Evolutionary conservation across 2,329 filamentous ascomycete genomes (phyloP), one percentile per base, ranked within the genome.

Genomic region (Fusarium palustre): DNA sequence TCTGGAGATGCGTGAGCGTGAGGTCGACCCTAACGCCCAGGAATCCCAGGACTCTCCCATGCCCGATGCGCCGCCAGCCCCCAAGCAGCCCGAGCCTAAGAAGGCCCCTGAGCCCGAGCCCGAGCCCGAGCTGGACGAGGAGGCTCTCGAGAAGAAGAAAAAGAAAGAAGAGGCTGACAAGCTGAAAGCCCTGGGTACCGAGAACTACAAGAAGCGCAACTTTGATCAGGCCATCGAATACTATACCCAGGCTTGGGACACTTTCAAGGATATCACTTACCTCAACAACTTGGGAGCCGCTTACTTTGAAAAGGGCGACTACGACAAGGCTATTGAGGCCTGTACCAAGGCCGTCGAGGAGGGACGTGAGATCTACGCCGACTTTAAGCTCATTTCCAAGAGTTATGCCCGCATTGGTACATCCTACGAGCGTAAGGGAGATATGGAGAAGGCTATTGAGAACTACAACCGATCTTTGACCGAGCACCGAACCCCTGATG

Each of bases 381-480:
- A 99, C 83, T 99, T 98, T 86, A 99, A 99, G 88, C 87, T 94
- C 77, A 95, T 99, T 71, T 94, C 97, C 78, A 98, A 97, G 89
- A 92, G 95, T n/a, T 97, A 96, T 76, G 94, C 94, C 39, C 93
- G 96, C 74, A 97, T 99, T 73, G 96, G 96, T 69, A 88, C 90
- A n/a, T 90, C 95, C 0, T 94, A 98, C 79, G 96, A 99, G 86
- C 97, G 94, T 83, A 82, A 91, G 78, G 93, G 92, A 71, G 91
- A 98, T 74, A 83, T 96, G 13, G 80, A 87, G 56, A 88, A 90
- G 64, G 96, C 97, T 25, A 88, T 99, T 69, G 90, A 93, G 73
- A 93, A 92, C 85, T 99, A 95, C 86, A 91, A 97, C 82, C 93
- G 91, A 80, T 97, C 95, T 6, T 88, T 99, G 69, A 98, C 93